Percentiles rank a stretch among this genome's conserved stretches.
Conservation (phyloP, 441 rosid species). For the Jatropha multifida region DNA sequence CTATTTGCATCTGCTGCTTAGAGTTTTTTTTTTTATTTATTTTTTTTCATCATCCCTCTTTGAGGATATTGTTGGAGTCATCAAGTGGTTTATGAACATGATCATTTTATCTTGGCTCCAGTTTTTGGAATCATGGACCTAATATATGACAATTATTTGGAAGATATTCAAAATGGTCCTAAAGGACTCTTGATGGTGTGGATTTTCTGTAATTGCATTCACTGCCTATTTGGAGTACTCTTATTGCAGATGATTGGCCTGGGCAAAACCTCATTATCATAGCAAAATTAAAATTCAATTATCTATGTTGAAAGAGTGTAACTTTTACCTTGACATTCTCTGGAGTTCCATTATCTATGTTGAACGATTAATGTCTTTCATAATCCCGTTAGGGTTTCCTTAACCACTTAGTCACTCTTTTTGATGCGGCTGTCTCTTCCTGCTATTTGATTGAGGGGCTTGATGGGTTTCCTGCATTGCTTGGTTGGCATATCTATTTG, state of each 20-base stretch:
- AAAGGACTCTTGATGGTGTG: no score
- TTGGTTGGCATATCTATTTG: background rate
- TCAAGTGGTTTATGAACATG: background rate
- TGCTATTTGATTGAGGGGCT: background rate
- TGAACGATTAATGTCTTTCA: background rate
- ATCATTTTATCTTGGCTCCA: background rate
- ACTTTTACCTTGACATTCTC: background rate
- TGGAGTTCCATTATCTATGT: background rate
- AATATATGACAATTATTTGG: background rate
- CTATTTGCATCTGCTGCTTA: background rate
- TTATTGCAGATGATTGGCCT: background rate
- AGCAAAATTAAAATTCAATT: background rate
- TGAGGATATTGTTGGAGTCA: no score
- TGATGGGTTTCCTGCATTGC: background rate
- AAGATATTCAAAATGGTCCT: no score
- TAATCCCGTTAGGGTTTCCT: background rate
- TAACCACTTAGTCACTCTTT: background rate
- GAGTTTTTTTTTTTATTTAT: background rate
- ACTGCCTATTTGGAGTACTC: background rate
- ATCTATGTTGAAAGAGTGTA: background rate
- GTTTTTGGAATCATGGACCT: background rate
- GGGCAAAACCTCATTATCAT: background rate
- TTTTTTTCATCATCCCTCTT: no score
- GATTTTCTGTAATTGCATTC: background rate
- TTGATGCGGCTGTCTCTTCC: background rate